Base-by-base conservation (phyloP, 148 eudicot species). In the Nepenthes mirabilis region DNA sequence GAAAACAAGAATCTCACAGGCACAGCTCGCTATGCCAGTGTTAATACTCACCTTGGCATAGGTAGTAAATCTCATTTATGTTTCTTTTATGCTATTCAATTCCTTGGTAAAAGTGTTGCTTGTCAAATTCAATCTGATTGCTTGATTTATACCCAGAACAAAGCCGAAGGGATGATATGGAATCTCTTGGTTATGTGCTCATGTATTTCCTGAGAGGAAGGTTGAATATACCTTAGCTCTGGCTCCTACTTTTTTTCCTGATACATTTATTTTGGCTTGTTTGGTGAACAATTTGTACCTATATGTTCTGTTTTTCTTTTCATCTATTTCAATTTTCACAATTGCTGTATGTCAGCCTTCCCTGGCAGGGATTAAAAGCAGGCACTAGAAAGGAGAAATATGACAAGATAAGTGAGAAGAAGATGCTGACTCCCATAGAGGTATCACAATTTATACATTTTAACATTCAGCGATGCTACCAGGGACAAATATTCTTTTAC, bases 21-120 rank as follows among this genome's bases (percentile, higher is more conserved):
- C 60, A 80, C 84, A 34, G 84, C 84, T 45, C 81, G 84, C 33
- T 80, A 80, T 63, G 84, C 84, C 37, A 80, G 84, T 60, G 78
- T 77, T 52, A 80, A 77, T 60, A 80, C 84, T 64, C 84, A 80
- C 69, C 81, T 77, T 59, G 84, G 84, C 45, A 71, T 80, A 61
- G 84, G 84, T 77, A 71, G 73, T 70, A 68, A 66, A 55, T 14
- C 65, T 37, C 63, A 59, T 36, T 47, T n/a, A 47, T 37, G 14
- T 37, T 70, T 54, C 32, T 49, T 34, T 10, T 33, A 14, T 35
- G 6, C 52, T 37, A 23, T 35, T 11, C 14, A 11, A 33, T 11
- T 37, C 37, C 54, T 49, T 43, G n/a, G 12, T 12, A 4, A 2
- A 56, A 64, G 8, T 61, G 14, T 43, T 56, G 14, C 49, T 36